Evolutionary conservation across 2,329 filamentous ascomycete genomes (phyloP), one percentile per base, ranked within the genome.

Genomic region (Aureobasidium namibiae): DNA sequence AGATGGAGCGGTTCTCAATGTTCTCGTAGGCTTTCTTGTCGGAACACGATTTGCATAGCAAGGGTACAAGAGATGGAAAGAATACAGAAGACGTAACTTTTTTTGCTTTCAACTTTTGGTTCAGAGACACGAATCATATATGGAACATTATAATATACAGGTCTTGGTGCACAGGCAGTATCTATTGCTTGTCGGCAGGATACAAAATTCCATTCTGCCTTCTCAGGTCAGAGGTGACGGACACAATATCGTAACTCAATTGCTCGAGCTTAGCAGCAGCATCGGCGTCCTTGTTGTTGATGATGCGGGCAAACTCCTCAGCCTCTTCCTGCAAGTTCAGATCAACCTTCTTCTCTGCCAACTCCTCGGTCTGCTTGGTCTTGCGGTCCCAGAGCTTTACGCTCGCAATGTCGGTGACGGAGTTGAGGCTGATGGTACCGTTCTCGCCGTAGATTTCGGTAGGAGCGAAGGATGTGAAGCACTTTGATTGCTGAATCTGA

Each of bases 321-420:
- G 76, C 76, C 67, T 80, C 77, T 62, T 77, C 76, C 62, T 73
- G 70, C 68, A 80, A 66, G 62, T 78, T 79, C 38, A 77, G 64
- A 56, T 74, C 69, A 61, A 72, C 72, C 67, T 73, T 71, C 56
- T 68, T 63, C 3, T 70, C 70, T 2, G 70, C 73, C 41, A 78
- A 63, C 62, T 76, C 72, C 61, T 72, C 67, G 36, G 63, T 74
- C 60, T 66, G 67, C 67, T 79, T 78, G 10, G 65, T 75, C 67
- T 70, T 72, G n/a, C 74, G 70, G 63, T 77, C 72, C 68, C 69
- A 72, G 33, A 74, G 70, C 50, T 67, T 69, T 36, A 79, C 66
- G 24, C 65, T 70, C 44, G 70, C 69, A 48, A 80, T 75, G 62
- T 79, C 76, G 49, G 76, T 76, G 16, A 77, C 74, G 0, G 65